Percentiles rank a stretch among this genome's conserved stretches.
Conservation (phyloP, 352 stramenopile species). For the Pythium dissotocum region DNA sequence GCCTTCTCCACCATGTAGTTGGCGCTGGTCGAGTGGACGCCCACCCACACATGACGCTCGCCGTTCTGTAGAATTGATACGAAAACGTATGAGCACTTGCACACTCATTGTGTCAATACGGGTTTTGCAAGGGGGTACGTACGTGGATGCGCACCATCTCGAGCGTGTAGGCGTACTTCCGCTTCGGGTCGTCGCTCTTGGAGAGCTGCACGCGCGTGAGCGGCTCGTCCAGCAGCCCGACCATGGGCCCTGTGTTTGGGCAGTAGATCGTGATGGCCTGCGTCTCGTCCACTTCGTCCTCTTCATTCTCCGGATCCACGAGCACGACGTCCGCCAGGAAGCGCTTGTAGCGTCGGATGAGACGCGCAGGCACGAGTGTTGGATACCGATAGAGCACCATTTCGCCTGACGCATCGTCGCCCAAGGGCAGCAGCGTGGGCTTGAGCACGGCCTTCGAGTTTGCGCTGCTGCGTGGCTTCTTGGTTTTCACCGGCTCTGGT, state of each 20-base stretch:
- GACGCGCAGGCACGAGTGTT: conserved; percentile 48
- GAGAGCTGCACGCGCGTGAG: conserved; percentile 74
- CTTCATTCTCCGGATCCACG: conserved; percentile 19
- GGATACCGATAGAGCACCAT: conserved; percentile 56
- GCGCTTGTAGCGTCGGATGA: conserved; percentile 80
- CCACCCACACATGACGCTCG: conserved; percentile 66
- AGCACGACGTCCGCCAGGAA: conserved; percentile 84
- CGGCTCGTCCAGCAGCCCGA: conserved; percentile 69
- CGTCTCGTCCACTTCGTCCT: conserved; percentile 21
- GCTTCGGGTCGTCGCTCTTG: conserved; percentile 71
- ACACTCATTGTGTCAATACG: no score
- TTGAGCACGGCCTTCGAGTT: conserved; percentile 3
- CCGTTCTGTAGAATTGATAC: conserved; percentile 52
- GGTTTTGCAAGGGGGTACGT: conserved; percentile 22
- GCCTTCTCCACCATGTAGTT: conserved; percentile 82
- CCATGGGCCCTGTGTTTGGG: conserved; percentile 83
- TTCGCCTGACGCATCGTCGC: conserved; percentile 4
- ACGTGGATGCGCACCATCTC: conserved; percentile 86
- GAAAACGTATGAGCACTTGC: no score
- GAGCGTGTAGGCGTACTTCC: conserved; percentile 84
- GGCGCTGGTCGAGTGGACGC: conserved; percentile 72
- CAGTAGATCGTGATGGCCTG: conserved; percentile 76
- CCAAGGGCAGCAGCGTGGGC: background rate
- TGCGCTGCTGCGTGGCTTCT: conserved; percentile 24
- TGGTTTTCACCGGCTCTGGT: conserved; percentile 30